A percentile compares a stretch with the other conserved stretches of the same genome.
Conservation (phyloP, 495 filamentous ascomycete genomes). For the Penicillium flavigenum region DNA sequence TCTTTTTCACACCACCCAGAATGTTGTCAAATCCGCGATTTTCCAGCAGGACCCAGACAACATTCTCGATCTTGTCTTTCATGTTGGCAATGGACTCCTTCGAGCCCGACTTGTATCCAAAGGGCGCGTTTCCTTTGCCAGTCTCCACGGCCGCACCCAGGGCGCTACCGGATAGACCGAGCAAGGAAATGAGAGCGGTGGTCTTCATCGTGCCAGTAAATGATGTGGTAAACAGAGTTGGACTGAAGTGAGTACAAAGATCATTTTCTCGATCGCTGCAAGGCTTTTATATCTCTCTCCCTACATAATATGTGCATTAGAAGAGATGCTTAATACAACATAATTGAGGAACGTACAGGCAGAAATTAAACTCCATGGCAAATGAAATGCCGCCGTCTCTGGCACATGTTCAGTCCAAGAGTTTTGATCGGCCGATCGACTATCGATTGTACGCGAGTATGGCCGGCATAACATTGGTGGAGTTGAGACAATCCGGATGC, state of each 20-base stretch:
- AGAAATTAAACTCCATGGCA: not conserved
- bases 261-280: not conserved
- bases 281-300: constrained; percentile 6
- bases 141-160: constrained; percentile 22
- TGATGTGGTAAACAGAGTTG: not conserved
- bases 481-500: not conserved
- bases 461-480: not conserved
- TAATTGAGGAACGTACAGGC: not conserved
- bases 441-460: too few relatives aligned
- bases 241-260: constrained; percentile 4
- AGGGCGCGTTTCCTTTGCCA: constrained; percentile 12
- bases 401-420: not conserved
- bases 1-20: constrained; percentile 39
- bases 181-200: constrained; percentile 23
- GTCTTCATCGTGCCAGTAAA: constrained; percentile 22
- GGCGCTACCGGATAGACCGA: constrained; percentile 28
- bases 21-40: constrained; percentile 51
- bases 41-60: constrained; percentile 47
- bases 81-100: constrained; percentile 38
- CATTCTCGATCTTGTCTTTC: constrained; percentile 49
- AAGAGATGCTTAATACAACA: not conserved
- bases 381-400: not conserved
- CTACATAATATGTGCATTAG: not conserved
- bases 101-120: constrained; percentile 30
- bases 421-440: not conserved